Percentiles rank a stretch among this genome's conserved stretches.
Evolutionary conservation across 768 basidiomycete species (phyloP).

Genomic region (Rhodosporidiobolus sp.): DNA sequence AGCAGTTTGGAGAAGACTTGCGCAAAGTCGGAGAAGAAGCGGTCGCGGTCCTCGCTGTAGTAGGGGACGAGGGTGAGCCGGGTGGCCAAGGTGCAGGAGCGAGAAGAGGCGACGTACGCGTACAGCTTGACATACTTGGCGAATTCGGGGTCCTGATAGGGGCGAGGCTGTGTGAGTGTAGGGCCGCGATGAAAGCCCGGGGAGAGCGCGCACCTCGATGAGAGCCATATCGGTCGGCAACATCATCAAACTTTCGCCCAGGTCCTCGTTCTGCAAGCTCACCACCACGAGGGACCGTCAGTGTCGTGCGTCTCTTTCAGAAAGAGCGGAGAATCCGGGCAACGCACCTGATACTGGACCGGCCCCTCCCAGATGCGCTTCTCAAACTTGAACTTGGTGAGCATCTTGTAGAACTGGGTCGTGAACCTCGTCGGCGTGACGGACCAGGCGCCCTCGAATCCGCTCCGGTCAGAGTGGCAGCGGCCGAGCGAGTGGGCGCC

Average conservation of each 20-base stretch:
- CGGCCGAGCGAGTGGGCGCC: slow-evolving; percentile 92
- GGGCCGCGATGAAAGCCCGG: no score
- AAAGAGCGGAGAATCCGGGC: neutral
- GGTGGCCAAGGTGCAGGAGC: neutral
- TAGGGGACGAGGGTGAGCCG: neutral
- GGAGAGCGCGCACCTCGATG: no score
- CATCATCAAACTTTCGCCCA: slow-evolving; percentile 41
- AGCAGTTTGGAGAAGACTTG: slow-evolving; percentile 71
- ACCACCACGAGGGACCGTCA: neutral
- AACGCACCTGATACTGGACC: slow-evolving; percentile 21
- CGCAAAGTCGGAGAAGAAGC: slow-evolving; percentile 94
- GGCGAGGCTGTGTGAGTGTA: no score
- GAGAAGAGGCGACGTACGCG: slow-evolving; percentile 49
- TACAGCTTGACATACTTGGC: slow-evolving; percentile 82
- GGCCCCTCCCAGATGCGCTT: slow-evolving; percentile 38
- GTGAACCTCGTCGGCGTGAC: slow-evolving; percentile 37
- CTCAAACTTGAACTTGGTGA: slow-evolving; percentile 37
- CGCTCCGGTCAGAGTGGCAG: slow-evolving; percentile 80
- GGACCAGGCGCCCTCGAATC: slow-evolving; percentile 77
- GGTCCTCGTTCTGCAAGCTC: slow-evolving; percentile 32
- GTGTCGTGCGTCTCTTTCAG: no score
- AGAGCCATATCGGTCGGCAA: slow-evolving; percentile 34
- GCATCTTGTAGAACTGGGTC: slow-evolving; percentile 36
- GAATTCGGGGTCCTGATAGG: slow-evolving; percentile 89
- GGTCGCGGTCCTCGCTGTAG: slow-evolving; percentile 60